Conservation (phyloP, 768 basidiomycete genomes). For the Candolleomyces eurysporus region DNA sequence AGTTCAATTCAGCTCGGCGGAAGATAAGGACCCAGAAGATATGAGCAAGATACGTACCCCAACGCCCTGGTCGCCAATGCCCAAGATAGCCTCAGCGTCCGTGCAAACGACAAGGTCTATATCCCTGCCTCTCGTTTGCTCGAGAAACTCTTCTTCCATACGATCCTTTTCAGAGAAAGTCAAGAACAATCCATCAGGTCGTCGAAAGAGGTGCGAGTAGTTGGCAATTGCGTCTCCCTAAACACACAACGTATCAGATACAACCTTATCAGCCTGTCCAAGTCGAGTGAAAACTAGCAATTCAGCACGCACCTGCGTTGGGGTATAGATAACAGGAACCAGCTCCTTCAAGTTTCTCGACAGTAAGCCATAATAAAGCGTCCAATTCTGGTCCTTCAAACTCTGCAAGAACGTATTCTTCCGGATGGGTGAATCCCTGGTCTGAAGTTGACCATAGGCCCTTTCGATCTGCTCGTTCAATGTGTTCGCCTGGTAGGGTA, state of each 20-base stretch:
- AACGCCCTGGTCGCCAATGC: slow-evolving; percentile 67
- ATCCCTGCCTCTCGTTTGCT: slow-evolving; percentile 55
- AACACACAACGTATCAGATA: neutral
- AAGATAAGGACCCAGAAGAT: neutral
- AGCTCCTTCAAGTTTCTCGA: slow-evolving; percentile 58
- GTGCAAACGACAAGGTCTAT: slow-evolving; percentile 82
- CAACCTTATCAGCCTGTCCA: neutral
- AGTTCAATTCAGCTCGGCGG: neutral
- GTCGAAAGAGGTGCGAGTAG: slow-evolving; percentile 81
- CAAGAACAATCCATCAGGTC: slow-evolving; percentile 76
- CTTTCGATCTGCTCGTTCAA: slow-evolving; percentile 76
- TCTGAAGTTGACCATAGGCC: slow-evolving; percentile 63
- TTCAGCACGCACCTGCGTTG: slow-evolving; percentile 56
- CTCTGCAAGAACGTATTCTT: slow-evolving; percentile 80
- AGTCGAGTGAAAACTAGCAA: neutral
- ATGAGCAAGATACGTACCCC: slow-evolving; percentile 36
- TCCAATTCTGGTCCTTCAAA: slow-evolving; percentile 78
- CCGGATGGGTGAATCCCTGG: slow-evolving; percentile 31
- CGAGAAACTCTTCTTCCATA: slow-evolving; percentile 78
- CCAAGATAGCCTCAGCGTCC: slow-evolving; percentile 84
- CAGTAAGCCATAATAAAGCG: slow-evolving; percentile 73
- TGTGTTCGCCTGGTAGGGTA: slow-evolving; percentile 53
- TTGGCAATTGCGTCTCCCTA: slow-evolving; percentile 80
- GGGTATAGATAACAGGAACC: slow-evolving; percentile 77
- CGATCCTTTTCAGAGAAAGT: slow-evolving; percentile 55